Evolutionary conservation across 192 early-diverging fungal genomes (phyloP).

Genomic region (Phycomyces nitens): DNA sequence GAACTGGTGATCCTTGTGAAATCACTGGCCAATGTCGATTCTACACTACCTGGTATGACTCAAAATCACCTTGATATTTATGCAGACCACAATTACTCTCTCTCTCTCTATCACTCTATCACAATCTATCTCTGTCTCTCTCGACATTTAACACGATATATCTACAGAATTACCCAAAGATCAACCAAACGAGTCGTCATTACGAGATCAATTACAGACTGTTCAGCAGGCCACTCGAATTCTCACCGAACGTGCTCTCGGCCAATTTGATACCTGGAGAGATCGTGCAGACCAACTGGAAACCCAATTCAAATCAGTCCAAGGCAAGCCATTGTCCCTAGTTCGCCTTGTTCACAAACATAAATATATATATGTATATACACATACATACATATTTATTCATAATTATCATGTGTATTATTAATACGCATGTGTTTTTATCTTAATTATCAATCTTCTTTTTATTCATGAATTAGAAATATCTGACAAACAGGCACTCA

Average conservation of each 20-base stretch:
- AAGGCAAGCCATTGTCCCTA: background rate
- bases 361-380: too few relatives aligned
- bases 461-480: background rate
- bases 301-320: background rate
- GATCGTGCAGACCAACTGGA: background rate
- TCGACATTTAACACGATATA: background rate
- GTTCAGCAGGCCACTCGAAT: background rate
- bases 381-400: too few relatives aligned
- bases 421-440: background rate
- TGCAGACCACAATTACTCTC: background rate
- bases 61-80: background rate
- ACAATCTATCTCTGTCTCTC: background rate
- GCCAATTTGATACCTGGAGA: background rate
- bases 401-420: background rate
- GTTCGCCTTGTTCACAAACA: too few relatives aligned
- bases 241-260: background rate
- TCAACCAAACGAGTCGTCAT: background rate
- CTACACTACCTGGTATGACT: background rate
- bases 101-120: background rate
- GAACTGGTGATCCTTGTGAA: background rate
- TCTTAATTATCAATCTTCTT: background rate
- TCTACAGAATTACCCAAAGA: background rate
- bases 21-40: background rate
- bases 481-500: background rate
- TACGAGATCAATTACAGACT: background rate